Base-by-base conservation (phyloP, 2,329 filamentous ascomycete species). In the Blastomyces parvus region DNA sequence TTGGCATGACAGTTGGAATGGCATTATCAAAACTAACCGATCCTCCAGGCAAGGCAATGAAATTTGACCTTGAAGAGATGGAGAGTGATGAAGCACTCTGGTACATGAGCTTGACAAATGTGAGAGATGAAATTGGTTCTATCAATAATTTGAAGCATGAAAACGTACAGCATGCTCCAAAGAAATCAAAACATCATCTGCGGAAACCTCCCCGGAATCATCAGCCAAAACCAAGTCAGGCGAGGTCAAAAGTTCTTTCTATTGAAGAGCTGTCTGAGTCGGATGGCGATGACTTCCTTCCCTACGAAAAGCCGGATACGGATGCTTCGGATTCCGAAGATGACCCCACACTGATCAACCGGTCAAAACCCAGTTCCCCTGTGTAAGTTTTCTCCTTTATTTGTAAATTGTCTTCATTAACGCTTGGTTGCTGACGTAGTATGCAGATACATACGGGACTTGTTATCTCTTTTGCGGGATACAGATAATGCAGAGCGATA, bases 311-410 rank as follows among this genome's bases (percentile, higher is more conserved):
- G 73, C 90, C 90, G 0, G 90, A 91, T 70, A 91, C 89, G 1
- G 94, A 99, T 68, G 83, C 86, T 0, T 90, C 95, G 72, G 94
- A 99, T 72, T 93, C 91, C 0, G 91, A 97, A 63, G 92, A 97
- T 46, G 95, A 99, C 69, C 88, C 94, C 5, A 96, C 91, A 0
- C 79, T 96, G 22, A 83, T 97, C 58, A 87, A 89, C 63, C 84
- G 92, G 17, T 87, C 94, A 74, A 97, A 94, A 69, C 84, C 88
- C 27, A 88, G 84, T 64, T 84, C 91, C 0, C 94, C 94, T 0
- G 91, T 99, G 71, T 82, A 77, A 72, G 78, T 77, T 30, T 64
- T 62, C 17, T 64, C 64, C 33, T 53, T 67, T 64, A 9, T 6
- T 5, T 38, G 9, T 33, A 33, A 25, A 13, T 13, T 0, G 2